Conservation (phyloP, 163 green algal genomes). For the Trebouxiophyceae sp. region DNA sequence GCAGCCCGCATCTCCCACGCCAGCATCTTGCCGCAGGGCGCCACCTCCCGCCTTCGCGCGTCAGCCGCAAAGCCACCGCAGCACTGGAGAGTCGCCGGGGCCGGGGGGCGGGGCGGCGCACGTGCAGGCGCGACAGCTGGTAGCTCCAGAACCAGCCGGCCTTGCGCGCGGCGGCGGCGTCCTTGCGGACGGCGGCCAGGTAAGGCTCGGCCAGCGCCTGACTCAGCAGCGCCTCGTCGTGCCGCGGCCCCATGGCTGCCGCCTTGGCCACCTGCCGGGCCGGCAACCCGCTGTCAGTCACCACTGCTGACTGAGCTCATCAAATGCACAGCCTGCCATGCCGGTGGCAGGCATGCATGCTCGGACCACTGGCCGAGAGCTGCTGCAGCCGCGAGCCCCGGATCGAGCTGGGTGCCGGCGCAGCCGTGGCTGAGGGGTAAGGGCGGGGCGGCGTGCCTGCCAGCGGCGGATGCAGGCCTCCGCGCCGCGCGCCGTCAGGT, state of each 20-base stretch:
- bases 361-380: no score
- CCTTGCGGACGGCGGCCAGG: slow-evolving; percentile 13
- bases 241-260: slow-evolving; percentile 19
- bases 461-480: slow-evolving; percentile 9
- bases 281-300: background rate
- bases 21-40: background rate
- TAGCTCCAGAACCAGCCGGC: slow-evolving; percentile 32
- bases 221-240: slow-evolving; percentile 1
- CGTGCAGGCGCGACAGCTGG: slow-evolving; percentile 9
- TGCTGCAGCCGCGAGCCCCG: background rate
- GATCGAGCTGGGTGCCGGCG: background rate
- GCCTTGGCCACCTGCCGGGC: slow-evolving; percentile 20
- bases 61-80: background rate
- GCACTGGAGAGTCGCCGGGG: no score
- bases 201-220: slow-evolving; percentile 16
- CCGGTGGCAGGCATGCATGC: background rate
- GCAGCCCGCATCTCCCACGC: background rate
- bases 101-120: no score
- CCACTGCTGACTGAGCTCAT: background rate
- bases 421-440: background rate
- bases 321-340: background rate
- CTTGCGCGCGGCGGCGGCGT: slow-evolving; percentile 14
- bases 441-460: slow-evolving; percentile 7
- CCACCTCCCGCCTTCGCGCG: background rate
- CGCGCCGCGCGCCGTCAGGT: slow-evolving; percentile 2